Base-by-base conservation (phyloP, 768 basidiomycete genomes). In the Phylloporus sp. region DNA sequence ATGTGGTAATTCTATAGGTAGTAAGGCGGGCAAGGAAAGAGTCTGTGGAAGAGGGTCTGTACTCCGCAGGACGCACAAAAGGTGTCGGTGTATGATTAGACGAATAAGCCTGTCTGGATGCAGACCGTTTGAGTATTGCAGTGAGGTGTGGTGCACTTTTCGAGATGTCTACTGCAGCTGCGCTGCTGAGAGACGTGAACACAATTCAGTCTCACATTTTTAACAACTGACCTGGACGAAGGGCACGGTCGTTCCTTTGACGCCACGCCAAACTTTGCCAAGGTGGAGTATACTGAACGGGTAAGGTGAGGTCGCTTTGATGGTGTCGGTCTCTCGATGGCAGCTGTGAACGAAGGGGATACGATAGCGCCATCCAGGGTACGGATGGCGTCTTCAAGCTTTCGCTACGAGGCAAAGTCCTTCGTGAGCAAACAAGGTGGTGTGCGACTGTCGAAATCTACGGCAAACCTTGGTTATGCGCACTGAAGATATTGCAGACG, bases 311-410 rank as follows among this genome's bases (percentile, higher is more conserved):
- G 78, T 57, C 85, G 83, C 20, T 78, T 79, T n/a, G 82, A 71
- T 16, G 80, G 74, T 5, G 61, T 56, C 4, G 71, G 68, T 22
- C 59, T 68, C 27, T 71, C 72, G 49, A 52, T 40, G 12, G 49
- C 18, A 54, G 70, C 59, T 50, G 56, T 22, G 10, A 59, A 28
- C 18, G 73, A 70, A 8, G 64, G 59, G 2, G 77, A 60, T 15
- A 71, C 69, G 18, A 88, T 79, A 11, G 84, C 86, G 45, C 73
- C 78, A 62, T 92, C 90, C 46, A 92, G 66, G 36, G 71, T 76
- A 47, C 84, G 80, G 52, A 92, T 80, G 27, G 87, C 91, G 69
- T 91, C 89, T 53, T 89, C 84, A 43, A 91, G 79, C 70, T 91
- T 92, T 44, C 90, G 79, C 86, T 91, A 53, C 27, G 13, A 2